Evolutionary conservation across 31 red algal genomes (phyloP), one percentile per base, ranked within the genome.

Genomic region (Bonnemaisonia californica): DNA sequence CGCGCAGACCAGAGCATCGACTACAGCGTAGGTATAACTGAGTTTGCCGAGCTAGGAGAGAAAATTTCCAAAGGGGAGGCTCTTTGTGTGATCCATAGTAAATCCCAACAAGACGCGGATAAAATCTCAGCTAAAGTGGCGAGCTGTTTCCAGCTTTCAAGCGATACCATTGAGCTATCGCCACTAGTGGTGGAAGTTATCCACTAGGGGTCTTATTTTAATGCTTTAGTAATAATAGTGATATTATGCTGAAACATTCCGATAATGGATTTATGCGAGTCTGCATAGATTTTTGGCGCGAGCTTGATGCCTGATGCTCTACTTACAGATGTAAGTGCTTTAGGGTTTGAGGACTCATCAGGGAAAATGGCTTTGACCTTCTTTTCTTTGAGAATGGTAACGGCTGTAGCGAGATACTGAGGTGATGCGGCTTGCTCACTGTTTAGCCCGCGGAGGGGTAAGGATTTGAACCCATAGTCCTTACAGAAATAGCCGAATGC

Each of bases 401-500:
- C 28, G 13, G 28, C 62, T 21, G 18, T 66, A 13, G 12, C 16
- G 12, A 66, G 12, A 21, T 66, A 30, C 27, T 21, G 16, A 13
- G 19, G 12, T 21, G 16, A 21, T 13, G 27, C 12, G 12, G 16
- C 24, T 13, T 30, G n/a, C 28, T 66, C 62, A 23, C 28, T 66
- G 28, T 66, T 66, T 13, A 66, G 62, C 13, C 62, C 62, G 19
- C 28, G 62, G 24, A 66, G 19, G 24, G 27, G 27, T 21, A 30
- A 21, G 12, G 62, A 21, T 26, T 66, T 66, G 28, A 66, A 66
- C 24, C 62, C 62, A 66, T 66, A 66, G 12, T 21, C 62, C 28
- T 66, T 66, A 66, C 62, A 66, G 27, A 66, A 66, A 66, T 66
- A 66, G 12, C 62, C 62, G 27, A 21, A 66, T 12, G 62, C 62